Evolutionary conservation across 2,329 filamentous ascomycete species (phyloP), one percentile per base, ranked within the genome.

Genomic region (Thielaviopsis euricoi): DNA sequence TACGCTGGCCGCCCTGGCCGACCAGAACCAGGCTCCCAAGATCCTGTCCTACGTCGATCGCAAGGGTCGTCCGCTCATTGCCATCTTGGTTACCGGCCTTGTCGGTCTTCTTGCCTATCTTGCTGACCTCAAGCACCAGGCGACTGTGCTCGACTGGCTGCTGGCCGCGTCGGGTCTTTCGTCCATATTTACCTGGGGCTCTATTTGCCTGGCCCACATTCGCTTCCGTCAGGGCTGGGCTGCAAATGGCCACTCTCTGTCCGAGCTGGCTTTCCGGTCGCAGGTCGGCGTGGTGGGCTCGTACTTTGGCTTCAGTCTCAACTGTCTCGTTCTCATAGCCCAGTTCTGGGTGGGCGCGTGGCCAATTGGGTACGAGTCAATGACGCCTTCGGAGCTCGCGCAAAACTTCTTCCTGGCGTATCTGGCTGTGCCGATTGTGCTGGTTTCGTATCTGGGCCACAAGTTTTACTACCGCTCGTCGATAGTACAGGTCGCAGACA

Each of bases 301-400:
- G 2, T 96, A 84, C 76, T 61, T 93, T 29, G 90, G 90, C 23
- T 76, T 95, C 58, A 63, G 74, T 33, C 80, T 95, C 68, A 95
- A 95, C 71, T 59, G 77, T 21, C 71, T 91, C 46, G 83, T 95
- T 29, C 76, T 96, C 26, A 67, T 86, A 52, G 87, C 87, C 1
- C 89, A 96, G 68, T 91, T 95, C 73, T 96, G 89, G 87, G 83
- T 86, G 54, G 88, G 86, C 26, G 82, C 87, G 3, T 89, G 83
- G 67, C 89, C 90, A 3, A 77, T 91, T 53, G 78, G 74, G 23
- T 83, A 79, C 65, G 64, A 66, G 4, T 57, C 70, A 0, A 73
- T 74, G 68, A 73, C 73, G 0, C 62, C 72, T 4, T 50, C 65
- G 1, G 68, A 74, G 7, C 72, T 82, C 48, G 78, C 79, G 0